Evolutionary conservation across 1,139 yeast genomes (phyloP).

Genomic region (Zygosaccharomyces pseudobailii): DNA sequence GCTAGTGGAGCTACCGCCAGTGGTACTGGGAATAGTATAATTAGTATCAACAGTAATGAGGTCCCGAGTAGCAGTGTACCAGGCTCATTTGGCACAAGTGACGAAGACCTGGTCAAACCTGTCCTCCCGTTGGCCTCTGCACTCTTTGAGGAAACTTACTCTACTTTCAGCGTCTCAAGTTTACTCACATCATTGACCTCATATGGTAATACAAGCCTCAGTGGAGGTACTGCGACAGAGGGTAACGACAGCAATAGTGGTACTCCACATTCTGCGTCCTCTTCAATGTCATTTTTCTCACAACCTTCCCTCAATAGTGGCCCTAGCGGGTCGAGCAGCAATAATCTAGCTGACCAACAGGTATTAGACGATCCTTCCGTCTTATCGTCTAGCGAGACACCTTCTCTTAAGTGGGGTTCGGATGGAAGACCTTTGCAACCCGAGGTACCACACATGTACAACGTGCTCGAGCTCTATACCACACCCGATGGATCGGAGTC

Average conservation of each 20-base stretch:
- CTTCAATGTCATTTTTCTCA: conserved; percentile 9
- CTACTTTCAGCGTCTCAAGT: conserved; percentile 21
- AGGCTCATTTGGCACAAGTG: conserved; percentile 1
- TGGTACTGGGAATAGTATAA: neutral
- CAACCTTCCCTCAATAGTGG: neutral
- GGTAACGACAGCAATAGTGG: neutral
- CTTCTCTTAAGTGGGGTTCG: neutral
- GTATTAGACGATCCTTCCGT: neutral
- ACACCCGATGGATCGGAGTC: conserved; percentile 24
- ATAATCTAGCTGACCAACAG: neutral
- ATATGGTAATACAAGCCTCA: neutral
- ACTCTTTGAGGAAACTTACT: conserved; percentile 23
- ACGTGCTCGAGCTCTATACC: conserved; percentile 23
- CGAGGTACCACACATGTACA: conserved; percentile 17
- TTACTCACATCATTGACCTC: conserved; percentile 12
- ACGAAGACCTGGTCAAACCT: conserved; percentile 5
- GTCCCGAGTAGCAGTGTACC: neutral
- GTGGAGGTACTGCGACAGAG: neutral
- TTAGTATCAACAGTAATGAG: neutral
- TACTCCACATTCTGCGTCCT: conserved; percentile 10
- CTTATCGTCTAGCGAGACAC: neutral
- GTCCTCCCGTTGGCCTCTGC: conserved; percentile 14
- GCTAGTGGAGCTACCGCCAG: neutral
- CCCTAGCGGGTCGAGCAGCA: neutral
- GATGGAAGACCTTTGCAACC: conserved; percentile 9